A percentile compares a stretch with the other conserved stretches of the same genome.
These are phyloP conservation scores for Leishmania arabica DNA, from an alignment of 208 protist species.

Conservation along the genomic window DNA sequence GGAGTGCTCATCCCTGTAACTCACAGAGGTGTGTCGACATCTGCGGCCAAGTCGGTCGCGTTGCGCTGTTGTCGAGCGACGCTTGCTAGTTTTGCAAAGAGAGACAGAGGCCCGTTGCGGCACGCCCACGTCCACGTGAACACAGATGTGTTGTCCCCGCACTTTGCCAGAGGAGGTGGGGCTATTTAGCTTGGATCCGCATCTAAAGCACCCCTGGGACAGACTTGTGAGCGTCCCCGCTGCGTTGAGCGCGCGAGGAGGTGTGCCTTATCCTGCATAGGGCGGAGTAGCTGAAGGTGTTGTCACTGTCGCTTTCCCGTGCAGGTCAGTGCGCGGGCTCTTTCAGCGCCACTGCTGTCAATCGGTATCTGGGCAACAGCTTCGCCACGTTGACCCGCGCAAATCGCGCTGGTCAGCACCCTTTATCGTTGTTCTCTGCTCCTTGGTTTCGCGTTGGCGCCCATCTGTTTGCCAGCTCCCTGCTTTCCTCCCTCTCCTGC, in stretches of 20 bases:
- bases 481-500: not conserved
- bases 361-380: not conserved
- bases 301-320: not conserved
- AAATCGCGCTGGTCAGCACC: not conserved
- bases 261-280: not conserved
- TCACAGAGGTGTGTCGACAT: not conserved
- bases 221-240: not conserved
- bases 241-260: not conserved
- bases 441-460: not conserved
- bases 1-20: not conserved
- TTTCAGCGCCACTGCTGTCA: not conserved
- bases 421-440: not conserved
- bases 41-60: not conserved
- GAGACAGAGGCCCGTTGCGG: not conserved
- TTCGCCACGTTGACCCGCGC: not conserved
- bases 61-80: not conserved
- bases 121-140: not conserved
- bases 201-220: not conserved
- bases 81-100: not conserved
- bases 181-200: not conserved
- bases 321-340: not conserved
- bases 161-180: not conserved
- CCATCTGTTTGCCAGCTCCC: not conserved
- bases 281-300: not conserved
- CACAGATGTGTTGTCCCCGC: not conserved